A percentile compares a stretch with the other conserved stretches of the same genome.
phyloP scores from a whole-genome alignment of 805 yeast genomes.

The Metschnikowia matae region DNA sequence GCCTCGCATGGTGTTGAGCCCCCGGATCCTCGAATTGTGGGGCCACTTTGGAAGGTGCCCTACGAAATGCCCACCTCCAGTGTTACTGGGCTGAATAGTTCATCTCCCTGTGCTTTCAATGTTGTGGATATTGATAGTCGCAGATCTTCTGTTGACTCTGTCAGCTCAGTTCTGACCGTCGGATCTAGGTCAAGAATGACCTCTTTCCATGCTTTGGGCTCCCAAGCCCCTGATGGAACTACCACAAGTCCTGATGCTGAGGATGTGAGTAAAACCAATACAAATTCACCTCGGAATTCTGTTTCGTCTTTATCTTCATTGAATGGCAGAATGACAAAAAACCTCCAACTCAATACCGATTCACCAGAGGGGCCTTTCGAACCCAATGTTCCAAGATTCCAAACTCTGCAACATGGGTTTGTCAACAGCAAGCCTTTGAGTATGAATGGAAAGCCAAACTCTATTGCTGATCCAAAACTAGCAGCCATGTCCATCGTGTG shows the following conservation, averaged over 20 bases:
- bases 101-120: slow-evolving; percentile 13
- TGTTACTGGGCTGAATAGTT: slow-evolving; percentile 15
- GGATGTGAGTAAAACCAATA: slow-evolving; percentile 14
- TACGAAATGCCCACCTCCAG: slow-evolving; percentile 45
- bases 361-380: not conserved
- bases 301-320: slow-evolving; percentile 18
- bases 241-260: slow-evolving; percentile 14
- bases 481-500: not conserved
- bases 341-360: not conserved
- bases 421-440: not conserved
- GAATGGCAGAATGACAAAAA: slow-evolving; percentile 15
- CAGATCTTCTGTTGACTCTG: slow-evolving; percentile 47
- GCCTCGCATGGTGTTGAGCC: not conserved
- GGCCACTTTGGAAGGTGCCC: slow-evolving; percentile 60
- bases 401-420: not conserved
- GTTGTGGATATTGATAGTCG: slow-evolving; percentile 21
- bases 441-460: not conserved
- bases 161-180: slow-evolving; percentile 44
- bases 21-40: slow-evolving; percentile 30
- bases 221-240: slow-evolving; percentile 19
- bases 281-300: slow-evolving; percentile 16
- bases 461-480: not conserved
- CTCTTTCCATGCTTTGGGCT: slow-evolving; percentile 24
- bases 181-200: slow-evolving; percentile 30
- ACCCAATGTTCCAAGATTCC: not conserved